Evolutionary conservation across 768 basidiomycete species (phyloP), one percentile per base, ranked within the genome.

Genomic region (Dioszegia hungarica): DNA sequence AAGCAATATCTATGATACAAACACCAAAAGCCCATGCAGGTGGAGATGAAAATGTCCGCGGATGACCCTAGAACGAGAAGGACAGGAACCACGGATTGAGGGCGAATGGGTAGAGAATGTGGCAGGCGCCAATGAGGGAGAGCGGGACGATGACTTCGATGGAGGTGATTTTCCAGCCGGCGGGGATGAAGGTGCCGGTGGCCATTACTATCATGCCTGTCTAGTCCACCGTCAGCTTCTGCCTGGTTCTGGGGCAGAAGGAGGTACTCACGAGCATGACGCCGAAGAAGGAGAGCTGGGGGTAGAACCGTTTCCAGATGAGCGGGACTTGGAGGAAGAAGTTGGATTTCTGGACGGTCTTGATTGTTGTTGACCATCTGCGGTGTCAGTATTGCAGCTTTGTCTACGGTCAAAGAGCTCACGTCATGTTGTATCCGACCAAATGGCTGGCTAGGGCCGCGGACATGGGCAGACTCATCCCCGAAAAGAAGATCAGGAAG

Each of bases 311-410:
- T 61, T 84, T 84, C 68, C 86, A 78, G 70, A 93, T 90, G 55
- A 83, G 83, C 1, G 91, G 91, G 12, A 91, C 84, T 74, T 94
- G 90, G 54, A 87, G 83, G 82, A 88, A 91, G 80, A 94, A 91
- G 72, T 91, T 92, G 5, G 87, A 88, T 45, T 83, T 81, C 75
- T 91, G 86, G 37, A 92, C 88, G 75, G 89, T 87, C 82, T 90
- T 91, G 64, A 83, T 83, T 3, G 88, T 89, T 5, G 87, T 84
- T 22, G 83, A 66, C 70, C 70, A 72, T 1, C 49, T 51, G 25
- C n/a, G 9, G 11, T 27, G 25, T 51, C 49, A 51, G 49, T 17
- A 15, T n/a, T 25, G 2, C n/a, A 25, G 14, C 4, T 33, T 5
- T 3, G 10, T 22, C 29, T 12, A 17, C 34, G 19, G 33, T 1